These are phyloP conservation scores for Auriscalpium orientale DNA, from an alignment of 768 basidiomycete species.

Conservation along the genomic window DNA sequence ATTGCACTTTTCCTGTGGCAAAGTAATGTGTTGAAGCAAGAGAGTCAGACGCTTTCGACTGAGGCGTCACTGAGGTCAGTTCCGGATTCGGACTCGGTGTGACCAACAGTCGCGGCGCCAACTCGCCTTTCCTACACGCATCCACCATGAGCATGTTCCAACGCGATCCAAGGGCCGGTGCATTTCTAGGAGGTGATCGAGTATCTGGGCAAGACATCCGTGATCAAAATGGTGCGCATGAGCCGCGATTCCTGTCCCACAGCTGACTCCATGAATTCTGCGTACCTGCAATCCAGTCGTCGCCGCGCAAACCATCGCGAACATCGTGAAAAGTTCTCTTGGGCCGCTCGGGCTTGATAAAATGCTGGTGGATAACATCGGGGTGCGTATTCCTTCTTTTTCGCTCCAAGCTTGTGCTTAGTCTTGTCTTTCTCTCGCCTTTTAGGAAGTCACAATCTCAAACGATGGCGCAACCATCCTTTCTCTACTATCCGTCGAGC, in stretches of 20 bases:
- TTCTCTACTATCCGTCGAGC: constrained; percentile 85
- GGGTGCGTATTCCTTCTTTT: constrained; percentile 43
- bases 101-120: background rate
- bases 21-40: too few species aligned
- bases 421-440: constrained; percentile 12
- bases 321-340: constrained; percentile 92
- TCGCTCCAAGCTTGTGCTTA: background rate
- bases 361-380: constrained; percentile 97
- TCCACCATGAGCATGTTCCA: constrained; percentile 55
- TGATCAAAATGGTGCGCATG: constrained; percentile 81
- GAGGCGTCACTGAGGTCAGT: too few species aligned
- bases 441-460: constrained; percentile 96
- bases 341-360: constrained; percentile 94
- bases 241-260: constrained; percentile 1
- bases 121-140: constrained; percentile 3
- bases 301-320: constrained; percentile 93
- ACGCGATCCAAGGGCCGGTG: constrained; percentile 86
- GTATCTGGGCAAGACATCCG: constrained; percentile 93
- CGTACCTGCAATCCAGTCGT: constrained; percentile 50
- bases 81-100: background rate
- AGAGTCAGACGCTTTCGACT: background rate
- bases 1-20: too few species aligned
- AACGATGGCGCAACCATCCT: constrained; percentile 99
- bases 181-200: constrained; percentile 90
- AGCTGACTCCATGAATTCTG: constrained; percentile 5